Evolutionary conservation across 495 filamentous ascomycete species (phyloP).

Genomic region (Podospora australis): DNA sequence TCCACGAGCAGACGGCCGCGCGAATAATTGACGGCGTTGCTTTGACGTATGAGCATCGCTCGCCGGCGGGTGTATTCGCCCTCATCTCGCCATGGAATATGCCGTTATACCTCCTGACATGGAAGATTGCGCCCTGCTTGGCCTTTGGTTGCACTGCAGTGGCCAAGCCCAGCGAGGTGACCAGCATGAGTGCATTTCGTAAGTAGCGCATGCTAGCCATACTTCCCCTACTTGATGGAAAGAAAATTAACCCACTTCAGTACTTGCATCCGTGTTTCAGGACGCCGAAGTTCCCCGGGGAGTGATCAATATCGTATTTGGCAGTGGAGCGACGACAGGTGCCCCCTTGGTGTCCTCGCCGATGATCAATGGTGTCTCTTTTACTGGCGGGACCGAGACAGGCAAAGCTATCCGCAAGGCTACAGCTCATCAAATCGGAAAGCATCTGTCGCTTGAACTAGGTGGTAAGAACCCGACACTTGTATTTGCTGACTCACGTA

Average conservation of each 20-base stretch:
- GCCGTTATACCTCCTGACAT: slow-evolving; percentile 24
- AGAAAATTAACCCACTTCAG: too few species aligned
- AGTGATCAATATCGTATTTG: slow-evolving; percentile 47
- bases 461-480: slow-evolving; percentile 69
- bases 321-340: slow-evolving; percentile 44
- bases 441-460: slow-evolving; percentile 71
- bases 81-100: slow-evolving; percentile 28
- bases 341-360: slow-evolving; percentile 42
- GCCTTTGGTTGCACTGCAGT: slow-evolving; percentile 27
- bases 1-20: slow-evolving; percentile 21
- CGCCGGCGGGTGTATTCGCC: slow-evolving; percentile 22
- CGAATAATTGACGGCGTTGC: slow-evolving; percentile 21
- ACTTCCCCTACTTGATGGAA: too few species aligned
- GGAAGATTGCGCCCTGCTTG: slow-evolving; percentile 25
- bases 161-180: slow-evolving; percentile 24
- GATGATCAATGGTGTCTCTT: slow-evolving; percentile 44
- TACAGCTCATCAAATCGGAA: slow-evolving; percentile 44
- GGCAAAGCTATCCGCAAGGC: slow-evolving; percentile 23
- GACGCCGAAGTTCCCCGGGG: slow-evolving; percentile 46
- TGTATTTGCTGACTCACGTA: slow-evolving; percentile 59
- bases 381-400: slow-evolving; percentile 46
- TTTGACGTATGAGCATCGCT: slow-evolving; percentile 25
- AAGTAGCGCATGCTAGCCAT: slow-evolving; percentile 8
- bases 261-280: slow-evolving; percentile 29
- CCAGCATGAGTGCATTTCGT: slow-evolving; percentile 45